These are phyloP conservation scores for Areca catechu DNA, from an alignment of 176 grass and related monocot species.

Conservation along the genomic window DNA sequence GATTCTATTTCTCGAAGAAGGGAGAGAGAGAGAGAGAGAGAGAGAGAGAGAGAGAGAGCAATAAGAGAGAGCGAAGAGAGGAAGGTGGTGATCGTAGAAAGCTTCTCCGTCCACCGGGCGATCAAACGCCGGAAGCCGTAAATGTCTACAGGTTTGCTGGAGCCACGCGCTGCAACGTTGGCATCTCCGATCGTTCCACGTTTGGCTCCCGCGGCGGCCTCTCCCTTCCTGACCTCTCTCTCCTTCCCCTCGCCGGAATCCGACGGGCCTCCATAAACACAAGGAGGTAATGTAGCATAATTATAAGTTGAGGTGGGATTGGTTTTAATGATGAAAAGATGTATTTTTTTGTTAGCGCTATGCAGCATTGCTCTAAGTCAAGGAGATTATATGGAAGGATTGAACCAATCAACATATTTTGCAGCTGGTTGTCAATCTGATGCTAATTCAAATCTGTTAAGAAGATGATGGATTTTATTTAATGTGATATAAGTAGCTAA, in stretches of 20 bases:
- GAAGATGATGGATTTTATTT: no score
- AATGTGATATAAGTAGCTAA: no score
- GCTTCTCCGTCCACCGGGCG: no score
- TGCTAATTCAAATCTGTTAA: no score
- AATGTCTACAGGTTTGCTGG: conserved; percentile 29
- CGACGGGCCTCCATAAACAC: not conserved
- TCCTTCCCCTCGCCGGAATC: conserved; percentile 54
- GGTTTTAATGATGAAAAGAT: not conserved
- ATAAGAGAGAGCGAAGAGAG: no score
- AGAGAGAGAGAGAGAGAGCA: no score
- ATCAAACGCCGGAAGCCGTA: conserved; percentile 6
- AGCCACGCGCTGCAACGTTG: not conserved
- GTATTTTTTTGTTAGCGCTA: not conserved
- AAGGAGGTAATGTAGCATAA: not conserved
- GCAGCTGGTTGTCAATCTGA: no score
- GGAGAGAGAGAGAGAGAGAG: no score
- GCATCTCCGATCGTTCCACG: not conserved
- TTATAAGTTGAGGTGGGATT: not conserved
- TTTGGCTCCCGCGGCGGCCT: conserved; percentile 9
- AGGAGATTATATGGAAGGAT: no score
- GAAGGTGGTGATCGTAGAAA: no score
- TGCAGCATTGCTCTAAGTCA: not conserved
- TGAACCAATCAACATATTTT: no score
- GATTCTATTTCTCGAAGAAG: no score
- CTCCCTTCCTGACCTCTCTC: conserved; percentile 20